Percentiles rank a stretch among this genome's conserved stretches.
Evolutionary conservation across 768 basidiomycete genomes (phyloP).

Genomic region (Russula compacta): DNA sequence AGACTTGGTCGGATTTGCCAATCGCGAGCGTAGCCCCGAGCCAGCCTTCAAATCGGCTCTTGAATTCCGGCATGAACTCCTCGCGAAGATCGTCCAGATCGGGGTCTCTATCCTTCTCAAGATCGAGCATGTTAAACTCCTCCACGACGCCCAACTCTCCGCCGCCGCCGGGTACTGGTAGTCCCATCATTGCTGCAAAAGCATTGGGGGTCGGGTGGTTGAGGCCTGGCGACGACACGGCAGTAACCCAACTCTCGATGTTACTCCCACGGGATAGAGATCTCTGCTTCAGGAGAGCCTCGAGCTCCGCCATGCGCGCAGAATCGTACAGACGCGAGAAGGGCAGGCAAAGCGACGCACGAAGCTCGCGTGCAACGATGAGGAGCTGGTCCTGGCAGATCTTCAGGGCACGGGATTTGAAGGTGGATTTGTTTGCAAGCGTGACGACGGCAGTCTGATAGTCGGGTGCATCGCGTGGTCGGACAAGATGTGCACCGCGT

Average conservation of each 20-base stretch:
- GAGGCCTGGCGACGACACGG: slow-evolving; percentile 33
- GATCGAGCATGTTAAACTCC: slow-evolving; percentile 40
- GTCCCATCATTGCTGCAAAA: slow-evolving; percentile 54
- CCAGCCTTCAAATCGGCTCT: slow-evolving; percentile 54
- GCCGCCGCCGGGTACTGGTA: slow-evolving; percentile 34
- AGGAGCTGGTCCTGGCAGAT: slow-evolving; percentile 47
- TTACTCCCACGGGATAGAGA: slow-evolving; percentile 37
- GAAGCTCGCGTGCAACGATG: slow-evolving; percentile 37
- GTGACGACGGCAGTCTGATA: slow-evolving; percentile 39
- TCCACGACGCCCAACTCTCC: slow-evolving; percentile 38
- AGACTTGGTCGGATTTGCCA: slow-evolving; percentile 31
- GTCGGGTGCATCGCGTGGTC: slow-evolving; percentile 42
- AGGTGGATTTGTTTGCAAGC: slow-evolving; percentile 27
- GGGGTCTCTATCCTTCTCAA: slow-evolving; percentile 39
- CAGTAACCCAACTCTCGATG: slow-evolving; percentile 44
- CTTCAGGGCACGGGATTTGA: slow-evolving; percentile 27
- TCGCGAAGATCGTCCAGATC: slow-evolving; percentile 53
- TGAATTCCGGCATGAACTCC: slow-evolving; percentile 50
- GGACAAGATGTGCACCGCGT: slow-evolving; percentile 45
- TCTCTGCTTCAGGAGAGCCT: slow-evolving; percentile 32
- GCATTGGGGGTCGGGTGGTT: slow-evolving; percentile 42
- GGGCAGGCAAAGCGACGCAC: slow-evolving; percentile 33
- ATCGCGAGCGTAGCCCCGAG: slow-evolving; percentile 30
- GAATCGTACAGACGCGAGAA: slow-evolving; percentile 43
- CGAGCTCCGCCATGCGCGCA: slow-evolving; percentile 35